A percentile compares a stretch with the other conserved stretches of the same genome.
phyloP scores from a whole-genome alignment of 768 basidiomycete genomes.

The Amanita muscaria region DNA sequence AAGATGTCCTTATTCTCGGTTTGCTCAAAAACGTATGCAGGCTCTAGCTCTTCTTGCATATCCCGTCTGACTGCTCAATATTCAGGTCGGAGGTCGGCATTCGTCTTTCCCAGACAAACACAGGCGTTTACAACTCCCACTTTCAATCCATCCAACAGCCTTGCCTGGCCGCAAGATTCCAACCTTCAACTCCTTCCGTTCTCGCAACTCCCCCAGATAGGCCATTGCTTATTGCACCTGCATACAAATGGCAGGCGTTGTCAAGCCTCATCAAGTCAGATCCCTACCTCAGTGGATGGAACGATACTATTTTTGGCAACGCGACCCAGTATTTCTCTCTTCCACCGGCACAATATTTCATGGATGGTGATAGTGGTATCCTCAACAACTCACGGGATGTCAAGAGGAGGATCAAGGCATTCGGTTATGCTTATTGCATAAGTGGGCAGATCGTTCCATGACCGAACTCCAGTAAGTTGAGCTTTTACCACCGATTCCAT shows the following conservation, averaged over 20 bases:
- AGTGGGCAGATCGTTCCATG: slow-evolving; percentile 84
- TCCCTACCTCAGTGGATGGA: slow-evolving; percentile 84
- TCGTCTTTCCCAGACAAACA: slow-evolving; percentile 56
- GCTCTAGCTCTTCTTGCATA: too few species aligned
- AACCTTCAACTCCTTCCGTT: slow-evolving; percentile 53
- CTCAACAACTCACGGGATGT: slow-evolving; percentile 84
- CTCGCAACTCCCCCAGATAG: slow-evolving; percentile 64
- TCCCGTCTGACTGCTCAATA: too few species aligned
- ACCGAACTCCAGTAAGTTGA: slow-evolving; percentile 62
- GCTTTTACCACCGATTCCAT: too few species aligned
- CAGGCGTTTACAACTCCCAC: slow-evolving; percentile 60
- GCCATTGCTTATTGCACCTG: slow-evolving; percentile 85
- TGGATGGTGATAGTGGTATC: slow-evolving; percentile 85
- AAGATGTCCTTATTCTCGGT: too few species aligned
- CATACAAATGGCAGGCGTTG: slow-evolving; percentile 86
- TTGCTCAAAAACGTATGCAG: too few species aligned
- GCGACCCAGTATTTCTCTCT: slow-evolving; percentile 63
- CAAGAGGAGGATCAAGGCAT: slow-evolving; percentile 89
- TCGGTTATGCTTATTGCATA: slow-evolving; percentile 84
- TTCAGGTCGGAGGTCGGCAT: too few species aligned
- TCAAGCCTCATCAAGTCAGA: slow-evolving; percentile 69
- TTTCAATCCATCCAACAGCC: slow-evolving; percentile 48
- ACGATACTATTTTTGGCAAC: slow-evolving; percentile 83
- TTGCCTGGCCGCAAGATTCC: slow-evolving; percentile 80
- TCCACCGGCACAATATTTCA: slow-evolving; percentile 57